Evolutionary conservation across 208 protist genomes (phyloP).

Genomic region (Trichomonas vaginalis): DNA sequence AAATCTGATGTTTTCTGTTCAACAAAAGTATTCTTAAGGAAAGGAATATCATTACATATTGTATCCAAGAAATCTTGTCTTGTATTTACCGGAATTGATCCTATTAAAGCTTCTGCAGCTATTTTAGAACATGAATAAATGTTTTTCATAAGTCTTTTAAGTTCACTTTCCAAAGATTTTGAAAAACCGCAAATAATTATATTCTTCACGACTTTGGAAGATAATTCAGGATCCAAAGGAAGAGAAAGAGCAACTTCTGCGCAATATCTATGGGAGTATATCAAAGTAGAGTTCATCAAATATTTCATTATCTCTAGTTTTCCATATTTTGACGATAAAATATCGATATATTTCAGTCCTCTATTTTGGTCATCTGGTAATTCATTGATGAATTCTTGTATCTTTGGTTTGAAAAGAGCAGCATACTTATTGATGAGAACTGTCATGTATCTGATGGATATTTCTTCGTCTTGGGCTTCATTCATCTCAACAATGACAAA

Average conservation of each 20-base stretch:
- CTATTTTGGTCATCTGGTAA: neutral
- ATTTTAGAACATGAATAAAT: neutral
- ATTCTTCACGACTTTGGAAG: neutral
- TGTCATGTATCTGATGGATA: neutral
- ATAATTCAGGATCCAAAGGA: neutral
- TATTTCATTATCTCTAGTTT: neutral
- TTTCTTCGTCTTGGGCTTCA: neutral
- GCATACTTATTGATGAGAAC: neutral
- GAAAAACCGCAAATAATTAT: neutral
- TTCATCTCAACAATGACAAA: neutral
- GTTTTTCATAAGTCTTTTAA: neutral
- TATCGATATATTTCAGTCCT: neutral
- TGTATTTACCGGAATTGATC: neutral
- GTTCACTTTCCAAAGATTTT: neutral
- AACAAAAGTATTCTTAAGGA: neutral
- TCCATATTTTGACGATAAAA: neutral
- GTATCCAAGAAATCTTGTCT: neutral
- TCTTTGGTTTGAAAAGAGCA: neutral
- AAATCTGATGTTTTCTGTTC: neutral
- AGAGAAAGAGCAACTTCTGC: neutral
- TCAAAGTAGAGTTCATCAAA: neutral
- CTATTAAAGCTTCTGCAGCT: neutral
- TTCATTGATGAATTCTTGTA: neutral
- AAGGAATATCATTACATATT: neutral
- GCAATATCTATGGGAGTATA: neutral